These are phyloP conservation scores for Ustulina deusta DNA, from an alignment of 2,329 filamentous ascomycete genomes.

Conservation along the genomic window DNA sequence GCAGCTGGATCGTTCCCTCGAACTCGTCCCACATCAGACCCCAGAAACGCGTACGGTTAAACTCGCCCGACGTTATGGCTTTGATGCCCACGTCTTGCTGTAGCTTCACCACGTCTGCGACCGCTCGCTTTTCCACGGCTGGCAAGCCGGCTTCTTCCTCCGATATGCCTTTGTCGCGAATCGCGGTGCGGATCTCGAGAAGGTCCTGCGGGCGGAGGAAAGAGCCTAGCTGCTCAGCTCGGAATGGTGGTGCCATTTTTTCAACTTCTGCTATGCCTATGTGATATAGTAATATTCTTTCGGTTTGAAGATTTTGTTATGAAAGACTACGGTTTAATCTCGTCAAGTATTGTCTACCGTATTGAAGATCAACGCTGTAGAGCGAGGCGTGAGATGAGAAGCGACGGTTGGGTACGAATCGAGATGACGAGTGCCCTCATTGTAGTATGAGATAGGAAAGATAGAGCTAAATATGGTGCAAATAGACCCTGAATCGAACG, in stretches of 20 bases:
- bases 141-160: conserved; percentile 67
- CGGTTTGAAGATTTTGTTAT: neutral
- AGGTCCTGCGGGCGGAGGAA: conserved; percentile 76
- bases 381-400: neutral
- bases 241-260: conserved; percentile 66
- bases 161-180: conserved; percentile 67
- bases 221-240: conserved; percentile 81
- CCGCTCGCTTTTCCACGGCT: conserved; percentile 72
- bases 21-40: conserved; percentile 67
- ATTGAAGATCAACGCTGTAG: neutral
- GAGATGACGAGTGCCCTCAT: neutral
- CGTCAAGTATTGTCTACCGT: neutral
- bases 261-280: neutral
- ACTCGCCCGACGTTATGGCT: conserved; percentile 79
- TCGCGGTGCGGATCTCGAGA: conserved; percentile 68
- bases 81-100: conserved; percentile 76
- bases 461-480: conserved; percentile 13
- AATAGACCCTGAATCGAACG: conserved; percentile 1
- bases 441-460: neutral
- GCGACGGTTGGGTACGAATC: neutral
- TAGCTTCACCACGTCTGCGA: conserved; percentile 74
- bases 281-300: neutral
- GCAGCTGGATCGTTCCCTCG: conserved; percentile 60
- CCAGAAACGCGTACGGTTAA: conserved; percentile 66
- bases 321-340: too few relatives aligned